A percentile compares a stretch with the other conserved stretches of the same genome.
These are phyloP conservation scores for Crucibulum cyathiforme DNA, from an alignment of 1,284 basidiomycete genomes.

Conservation along the genomic window DNA sequence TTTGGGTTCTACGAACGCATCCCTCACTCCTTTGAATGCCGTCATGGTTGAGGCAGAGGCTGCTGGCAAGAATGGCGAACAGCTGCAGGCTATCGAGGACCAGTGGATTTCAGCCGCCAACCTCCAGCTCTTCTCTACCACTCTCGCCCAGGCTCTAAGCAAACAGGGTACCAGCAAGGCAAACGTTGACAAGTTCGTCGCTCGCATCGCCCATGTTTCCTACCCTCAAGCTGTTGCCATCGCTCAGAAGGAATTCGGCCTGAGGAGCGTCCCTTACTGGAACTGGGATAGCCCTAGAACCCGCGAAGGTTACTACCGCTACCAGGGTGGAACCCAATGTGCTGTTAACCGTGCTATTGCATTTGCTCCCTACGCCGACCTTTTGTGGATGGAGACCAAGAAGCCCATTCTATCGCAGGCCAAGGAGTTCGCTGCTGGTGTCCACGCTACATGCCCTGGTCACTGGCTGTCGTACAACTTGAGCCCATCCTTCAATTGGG, in stretches of 20 bases:
- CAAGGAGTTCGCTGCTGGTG: conserved; percentile 89
- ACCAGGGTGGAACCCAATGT: conserved; percentile 95
- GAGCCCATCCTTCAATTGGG: conserved; percentile 92
- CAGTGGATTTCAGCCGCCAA: conserved; percentile 82
- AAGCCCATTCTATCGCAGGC: conserved; percentile 95
- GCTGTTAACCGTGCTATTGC: conserved; percentile 93
- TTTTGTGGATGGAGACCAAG: conserved; percentile 99
- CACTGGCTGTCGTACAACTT: conserved; percentile 97
- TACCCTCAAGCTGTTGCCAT: conserved; percentile 75
- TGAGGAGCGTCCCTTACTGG: conserved; percentile 79
- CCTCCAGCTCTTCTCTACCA: conserved; percentile 80
- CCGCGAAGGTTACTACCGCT: conserved; percentile 95
- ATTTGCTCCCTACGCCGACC: conserved; percentile 92
- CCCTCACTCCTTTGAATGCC: conserved; percentile 70
- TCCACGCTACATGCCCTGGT: conserved; percentile 80
- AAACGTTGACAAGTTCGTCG: conserved; percentile 63
- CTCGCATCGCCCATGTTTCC: conserved; percentile 70
- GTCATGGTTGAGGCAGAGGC: conserved; percentile 88
- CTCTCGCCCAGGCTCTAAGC: conserved; percentile 76
- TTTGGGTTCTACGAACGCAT: conserved; percentile 87
- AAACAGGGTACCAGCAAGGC: conserved; percentile 61
- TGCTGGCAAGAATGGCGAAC: conserved; percentile 79
- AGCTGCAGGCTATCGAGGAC: conserved; percentile 89
- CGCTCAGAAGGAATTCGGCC: conserved; percentile 82
- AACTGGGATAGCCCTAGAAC: conserved; percentile 96